These are phyloP conservation scores for Neofusicoccum parvum DNA, from an alignment of 2,329 filamentous ascomycete species.

Conservation along the genomic window DNA sequence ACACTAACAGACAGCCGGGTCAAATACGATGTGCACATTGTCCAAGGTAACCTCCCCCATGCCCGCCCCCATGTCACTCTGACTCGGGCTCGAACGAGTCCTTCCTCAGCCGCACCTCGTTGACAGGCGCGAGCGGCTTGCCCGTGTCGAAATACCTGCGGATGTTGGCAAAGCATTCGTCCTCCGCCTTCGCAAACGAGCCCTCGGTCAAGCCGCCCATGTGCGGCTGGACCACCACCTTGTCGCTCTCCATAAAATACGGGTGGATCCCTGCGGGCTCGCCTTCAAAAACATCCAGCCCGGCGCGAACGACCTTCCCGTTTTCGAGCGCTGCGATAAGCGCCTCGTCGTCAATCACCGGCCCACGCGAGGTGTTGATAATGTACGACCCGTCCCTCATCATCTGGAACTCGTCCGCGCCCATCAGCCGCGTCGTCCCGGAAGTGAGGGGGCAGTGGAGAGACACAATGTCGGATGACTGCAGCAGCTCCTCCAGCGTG, in stretches of 20 bases:
- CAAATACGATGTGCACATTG: too few relatives aligned
- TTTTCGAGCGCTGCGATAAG: constrained; percentile 50
- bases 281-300: constrained; percentile 52
- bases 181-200: constrained; percentile 47
- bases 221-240: constrained; percentile 50
- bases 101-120: constrained; percentile 20
- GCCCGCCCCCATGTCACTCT: neutral
- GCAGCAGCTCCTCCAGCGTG: constrained; percentile 45
- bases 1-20: too few relatives aligned
- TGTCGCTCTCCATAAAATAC: constrained; percentile 44
- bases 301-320: constrained; percentile 51
- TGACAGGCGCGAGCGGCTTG: constrained; percentile 44
- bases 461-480: constrained; percentile 45
- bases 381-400: constrained; percentile 54
- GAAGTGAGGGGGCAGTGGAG: constrained; percentile 53
- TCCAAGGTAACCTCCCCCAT: too few relatives aligned
- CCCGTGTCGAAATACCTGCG: constrained; percentile 43
- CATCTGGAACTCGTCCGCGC: constrained; percentile 41
- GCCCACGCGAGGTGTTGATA: constrained; percentile 56
- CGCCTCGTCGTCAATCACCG: constrained; percentile 53
- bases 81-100: constrained; percentile 14
- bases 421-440: constrained; percentile 46
- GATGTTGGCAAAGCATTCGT: constrained; percentile 52
- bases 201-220: constrained; percentile 49
- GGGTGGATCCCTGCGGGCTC: constrained; percentile 46